Evolutionary conservation across 306 rosid species (phyloP).

Genomic region (Cucurbita argyrosperma): DNA sequence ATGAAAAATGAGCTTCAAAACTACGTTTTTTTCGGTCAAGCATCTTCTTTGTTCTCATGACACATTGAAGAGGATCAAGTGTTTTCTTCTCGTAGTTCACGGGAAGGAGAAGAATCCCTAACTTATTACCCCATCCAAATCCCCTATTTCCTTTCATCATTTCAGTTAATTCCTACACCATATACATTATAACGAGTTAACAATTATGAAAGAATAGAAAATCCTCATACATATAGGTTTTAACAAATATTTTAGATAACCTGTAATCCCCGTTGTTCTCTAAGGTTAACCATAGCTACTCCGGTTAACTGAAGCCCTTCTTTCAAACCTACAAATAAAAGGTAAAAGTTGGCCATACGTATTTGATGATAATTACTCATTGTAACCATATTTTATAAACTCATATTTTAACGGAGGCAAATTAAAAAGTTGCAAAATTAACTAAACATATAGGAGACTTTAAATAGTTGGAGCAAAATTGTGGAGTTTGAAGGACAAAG

Average conservation of each 20-base stretch:
- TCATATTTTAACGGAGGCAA: too few relatives aligned
- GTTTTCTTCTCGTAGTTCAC: conserved; percentile 30
- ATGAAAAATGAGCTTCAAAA: conserved; percentile 46
- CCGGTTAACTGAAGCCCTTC: conserved; percentile 74
- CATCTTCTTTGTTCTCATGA: conserved; percentile 58
- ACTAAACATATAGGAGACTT: background rate
- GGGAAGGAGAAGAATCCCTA: conserved; percentile 63
- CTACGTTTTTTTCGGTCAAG: conserved; percentile 57
- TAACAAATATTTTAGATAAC: conserved; percentile 10
- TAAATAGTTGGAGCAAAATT: background rate
- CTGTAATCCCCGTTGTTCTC: conserved; percentile 61
- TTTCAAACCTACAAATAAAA: conserved; percentile 28
- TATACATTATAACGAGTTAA: background rate
- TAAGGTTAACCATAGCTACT: conserved; percentile 66
- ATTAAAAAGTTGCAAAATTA: too few relatives aligned
- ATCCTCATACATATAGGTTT: too few relatives aligned
- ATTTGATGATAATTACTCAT: background rate
- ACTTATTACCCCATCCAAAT: conserved; percentile 73
- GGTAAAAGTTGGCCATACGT: background rate
- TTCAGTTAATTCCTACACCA: conserved; percentile 41
- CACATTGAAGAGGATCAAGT: conserved; percentile 33
- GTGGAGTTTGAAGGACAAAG: background rate
- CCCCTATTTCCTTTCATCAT: conserved; percentile 48
- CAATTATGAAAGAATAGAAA: too few relatives aligned
- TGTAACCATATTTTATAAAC: background rate